Evolutionary conservation across 2,329 filamentous ascomycete species (phyloP).

Genomic region (Corinectria fuckeliana): DNA sequence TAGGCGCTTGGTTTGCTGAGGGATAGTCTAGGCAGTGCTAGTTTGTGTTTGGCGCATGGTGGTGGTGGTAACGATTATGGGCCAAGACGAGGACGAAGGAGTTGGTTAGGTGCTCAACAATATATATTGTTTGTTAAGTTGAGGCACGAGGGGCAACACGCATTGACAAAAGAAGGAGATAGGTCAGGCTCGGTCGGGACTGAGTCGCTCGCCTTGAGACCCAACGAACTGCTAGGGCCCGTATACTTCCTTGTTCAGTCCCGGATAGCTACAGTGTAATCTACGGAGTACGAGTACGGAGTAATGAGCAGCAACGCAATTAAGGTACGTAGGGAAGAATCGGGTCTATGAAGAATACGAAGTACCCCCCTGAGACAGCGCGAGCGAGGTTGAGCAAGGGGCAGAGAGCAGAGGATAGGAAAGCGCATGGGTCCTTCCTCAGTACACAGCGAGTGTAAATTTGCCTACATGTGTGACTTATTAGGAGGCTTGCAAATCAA

Average conservation of each 20-base stretch:
- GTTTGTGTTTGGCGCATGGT: not conserved
- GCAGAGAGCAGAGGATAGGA: slow-evolving; percentile 15
- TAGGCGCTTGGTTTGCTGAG: not conserved
- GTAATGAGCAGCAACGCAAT: no score
- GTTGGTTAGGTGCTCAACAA: not conserved
- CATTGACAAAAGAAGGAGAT: not conserved
- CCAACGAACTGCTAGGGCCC: slow-evolving; percentile 3
- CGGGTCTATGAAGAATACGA: not conserved
- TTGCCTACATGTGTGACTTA: not conserved
- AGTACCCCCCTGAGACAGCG: not conserved
- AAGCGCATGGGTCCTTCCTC: not conserved
- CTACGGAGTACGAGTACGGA: not conserved
- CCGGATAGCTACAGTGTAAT: not conserved
- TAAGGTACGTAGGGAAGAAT: not conserved
- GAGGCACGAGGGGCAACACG: not conserved
- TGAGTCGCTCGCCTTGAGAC: not conserved
- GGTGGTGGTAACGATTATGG: not conserved
- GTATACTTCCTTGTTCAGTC: not conserved
- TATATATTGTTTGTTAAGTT: not conserved
- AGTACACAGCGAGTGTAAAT: not conserved
- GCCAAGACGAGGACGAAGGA: not conserved
- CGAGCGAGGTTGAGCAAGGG: slow-evolving; percentile 31
- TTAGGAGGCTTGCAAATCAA: not conserved
- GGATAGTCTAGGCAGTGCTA: not conserved
- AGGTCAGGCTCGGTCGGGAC: not conserved